Evolutionary conservation across 768 basidiomycete species (phyloP), one percentile per base, ranked within the genome.

Genomic region (Macrocybe gigantea): DNA sequence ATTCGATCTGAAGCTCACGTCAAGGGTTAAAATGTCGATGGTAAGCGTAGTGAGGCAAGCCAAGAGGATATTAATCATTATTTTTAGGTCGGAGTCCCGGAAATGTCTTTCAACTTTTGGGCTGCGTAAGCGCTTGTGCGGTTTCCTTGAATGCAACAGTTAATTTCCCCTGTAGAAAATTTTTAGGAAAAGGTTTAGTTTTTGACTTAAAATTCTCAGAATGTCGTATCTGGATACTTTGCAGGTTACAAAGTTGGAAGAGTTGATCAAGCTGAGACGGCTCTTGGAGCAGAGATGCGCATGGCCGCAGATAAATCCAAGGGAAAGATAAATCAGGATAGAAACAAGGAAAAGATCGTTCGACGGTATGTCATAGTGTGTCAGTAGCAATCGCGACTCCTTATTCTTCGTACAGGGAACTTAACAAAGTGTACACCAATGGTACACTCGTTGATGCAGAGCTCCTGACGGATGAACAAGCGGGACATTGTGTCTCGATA

Each of bases 11-110:
- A 98, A 99, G 60, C 73, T 92, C 33, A 92, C 89, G 0, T 75
- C 85, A 47, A 73, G 96, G 51, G 96, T 98, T 40, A 98, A 98
- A 67, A 99, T 99, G 96, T 93, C 85, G 51, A 99, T 99, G 95
- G 95, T 90, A 36, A 36, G 74, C 56, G 6, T 34, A 8, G 8
- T 33, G n/a, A 11, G 35, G n/a, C 11, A 7, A 31, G 12, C 39
- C 22, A 6, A 29, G 48, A 6, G 40, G 34, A 35, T 45, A 39
- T 37, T 38, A 38, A 34, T 31, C 38, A 41, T 33, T 33, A 32
- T 48, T 13, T 50, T 1, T 50, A 92, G 90, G 90, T 95, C 45
- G 96, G 96, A 34, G 94, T 98, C 5, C 96, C 96, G 0, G 96
- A 98, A 60, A 82, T 79, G 67, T 83, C 84, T 2, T 94, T 99